A percentile compares a stretch with the other conserved stretches of the same genome.
phyloP scores from a whole-genome alignment of 805 yeast species.

The Ogataea paraovalis region DNA sequence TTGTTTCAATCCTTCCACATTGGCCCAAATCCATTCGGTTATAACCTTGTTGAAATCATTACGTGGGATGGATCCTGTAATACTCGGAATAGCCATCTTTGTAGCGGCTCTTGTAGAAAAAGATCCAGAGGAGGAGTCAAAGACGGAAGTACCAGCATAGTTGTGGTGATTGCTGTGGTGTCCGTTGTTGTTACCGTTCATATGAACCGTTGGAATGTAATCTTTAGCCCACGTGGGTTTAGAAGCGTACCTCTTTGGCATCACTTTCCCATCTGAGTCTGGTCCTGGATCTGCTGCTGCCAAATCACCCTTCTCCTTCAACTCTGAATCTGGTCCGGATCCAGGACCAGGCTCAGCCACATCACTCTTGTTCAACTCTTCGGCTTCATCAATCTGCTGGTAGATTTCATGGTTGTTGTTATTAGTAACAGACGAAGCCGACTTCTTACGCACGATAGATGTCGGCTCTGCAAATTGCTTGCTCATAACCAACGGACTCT shows the following conservation, averaged over 20 bases:
- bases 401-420: conserved; percentile 8
- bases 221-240: conserved; percentile 86
- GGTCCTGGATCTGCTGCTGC: too few species aligned
- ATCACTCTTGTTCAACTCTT: too few species aligned
- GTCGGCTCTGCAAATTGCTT: conserved; percentile 9
- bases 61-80: conserved; percentile 73
- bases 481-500: conserved; percentile 3
- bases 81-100: conserved; percentile 37
- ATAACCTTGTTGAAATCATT: conserved; percentile 78
- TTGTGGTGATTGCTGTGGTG: background rate
- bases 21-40: conserved; percentile 87
- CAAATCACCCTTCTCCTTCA: too few species aligned
- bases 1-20: conserved; percentile 60
- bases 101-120: conserved; percentile 10
- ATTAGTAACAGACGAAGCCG: background rate
- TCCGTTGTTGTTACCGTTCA: conserved; percentile 1
- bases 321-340: too few species aligned
- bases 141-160: too few species aligned
- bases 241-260: conserved; percentile 57
- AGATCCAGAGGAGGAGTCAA: too few species aligned
- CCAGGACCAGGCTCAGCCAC: too few species aligned
- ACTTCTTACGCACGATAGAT: background rate
- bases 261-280: conserved; percentile 19
- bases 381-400: conserved; percentile 24
- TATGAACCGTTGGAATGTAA: conserved; percentile 45